These are phyloP conservation scores for Aphanomyces stellatus DNA, from an alignment of 352 stramenopile species.

Conservation along the genomic window DNA sequence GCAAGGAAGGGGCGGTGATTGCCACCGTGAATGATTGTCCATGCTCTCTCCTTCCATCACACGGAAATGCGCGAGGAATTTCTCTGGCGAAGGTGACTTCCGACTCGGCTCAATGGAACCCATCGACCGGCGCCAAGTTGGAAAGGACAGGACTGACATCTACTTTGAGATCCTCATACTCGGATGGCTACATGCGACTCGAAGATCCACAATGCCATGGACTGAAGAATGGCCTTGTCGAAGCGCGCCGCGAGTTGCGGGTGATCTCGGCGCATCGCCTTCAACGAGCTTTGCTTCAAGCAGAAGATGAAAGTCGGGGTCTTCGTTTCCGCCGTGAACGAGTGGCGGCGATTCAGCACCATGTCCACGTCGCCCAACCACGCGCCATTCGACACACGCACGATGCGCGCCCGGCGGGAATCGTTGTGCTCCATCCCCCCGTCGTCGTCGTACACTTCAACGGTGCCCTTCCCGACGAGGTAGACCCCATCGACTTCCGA, in stretches of 20 bases:
- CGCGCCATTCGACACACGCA: constrained; percentile 68
- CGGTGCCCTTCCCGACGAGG: constrained; percentile 76
- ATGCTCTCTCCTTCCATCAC: too few species aligned
- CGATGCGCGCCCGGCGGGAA: constrained; percentile 62
- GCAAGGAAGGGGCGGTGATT: too few species aligned
- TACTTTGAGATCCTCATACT: too few species aligned
- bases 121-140: too few species aligned
- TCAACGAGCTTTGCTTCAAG: constrained; percentile 60
- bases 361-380: constrained; percentile 71
- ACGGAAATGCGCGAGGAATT: too few species aligned
- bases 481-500: constrained; percentile 60
- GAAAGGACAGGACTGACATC: too few species aligned
- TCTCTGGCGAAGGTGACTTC: too few species aligned
- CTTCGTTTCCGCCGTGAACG: constrained; percentile 69
- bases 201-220: constrained; percentile 75
- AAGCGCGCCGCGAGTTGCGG: constrained; percentile 63
- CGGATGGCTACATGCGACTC: constrained; percentile 78
- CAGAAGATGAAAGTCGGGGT: constrained; percentile 70
- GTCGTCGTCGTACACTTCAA: constrained; percentile 78
- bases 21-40: too few species aligned
- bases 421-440: constrained; percentile 69
- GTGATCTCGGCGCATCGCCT: constrained; percentile 54
- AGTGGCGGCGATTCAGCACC: constrained; percentile 72
- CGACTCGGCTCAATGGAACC: too few species aligned
- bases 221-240: constrained; percentile 77